Evolutionary conservation across 495 filamentous ascomycete species (phyloP).

Genomic region (Chlorociboria aeruginascens): DNA sequence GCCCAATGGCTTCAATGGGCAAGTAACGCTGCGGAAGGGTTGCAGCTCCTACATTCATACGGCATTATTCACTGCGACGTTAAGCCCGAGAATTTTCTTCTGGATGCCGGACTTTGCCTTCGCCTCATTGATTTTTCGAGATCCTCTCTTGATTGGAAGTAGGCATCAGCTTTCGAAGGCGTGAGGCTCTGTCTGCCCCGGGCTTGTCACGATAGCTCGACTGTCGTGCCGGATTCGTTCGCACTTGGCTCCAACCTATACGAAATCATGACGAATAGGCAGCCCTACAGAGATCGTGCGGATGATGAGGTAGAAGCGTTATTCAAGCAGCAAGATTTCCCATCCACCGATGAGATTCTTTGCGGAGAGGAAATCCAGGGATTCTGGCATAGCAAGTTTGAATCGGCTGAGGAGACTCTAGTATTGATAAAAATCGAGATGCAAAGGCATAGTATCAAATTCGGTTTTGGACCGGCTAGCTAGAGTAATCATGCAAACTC

Average conservation of each 20-base stretch:
- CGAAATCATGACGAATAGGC: slow-evolving; percentile 16
- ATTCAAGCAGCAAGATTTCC: slow-evolving; percentile 17
- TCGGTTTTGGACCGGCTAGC: too few relatives aligned
- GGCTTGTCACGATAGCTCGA: not conserved
- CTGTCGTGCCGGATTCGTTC: slow-evolving; percentile 14
- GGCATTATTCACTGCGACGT: slow-evolving; percentile 22
- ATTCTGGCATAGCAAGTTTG: not conserved
- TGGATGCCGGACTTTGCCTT: slow-evolving; percentile 18
- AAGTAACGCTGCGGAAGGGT: slow-evolving; percentile 14
- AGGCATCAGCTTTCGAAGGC: not conserved
- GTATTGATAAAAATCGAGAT: too few relatives aligned
- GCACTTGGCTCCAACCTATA: slow-evolving; percentile 22
- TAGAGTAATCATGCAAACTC: too few relatives aligned
- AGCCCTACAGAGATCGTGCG: slow-evolving; percentile 13
- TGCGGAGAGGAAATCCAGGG: slow-evolving; percentile 17
- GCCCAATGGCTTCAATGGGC: slow-evolving; percentile 15
- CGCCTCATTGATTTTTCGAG: slow-evolving; percentile 19
- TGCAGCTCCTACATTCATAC: slow-evolving; percentile 14
- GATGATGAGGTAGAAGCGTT: slow-evolving; percentile 18
- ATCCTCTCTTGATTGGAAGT: slow-evolving; percentile 11
- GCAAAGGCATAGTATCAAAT: too few relatives aligned
- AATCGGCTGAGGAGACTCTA: not conserved
- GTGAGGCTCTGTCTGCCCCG: slow-evolving; percentile 9
- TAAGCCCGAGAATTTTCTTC: slow-evolving; percentile 21
- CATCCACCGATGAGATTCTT: slow-evolving; percentile 12